A percentile compares a stretch with the other conserved stretches of the same genome.
Evolutionary conservation across 1,284 basidiomycete genomes (phyloP).

Genomic region (Lignosus rhinocerotis): DNA sequence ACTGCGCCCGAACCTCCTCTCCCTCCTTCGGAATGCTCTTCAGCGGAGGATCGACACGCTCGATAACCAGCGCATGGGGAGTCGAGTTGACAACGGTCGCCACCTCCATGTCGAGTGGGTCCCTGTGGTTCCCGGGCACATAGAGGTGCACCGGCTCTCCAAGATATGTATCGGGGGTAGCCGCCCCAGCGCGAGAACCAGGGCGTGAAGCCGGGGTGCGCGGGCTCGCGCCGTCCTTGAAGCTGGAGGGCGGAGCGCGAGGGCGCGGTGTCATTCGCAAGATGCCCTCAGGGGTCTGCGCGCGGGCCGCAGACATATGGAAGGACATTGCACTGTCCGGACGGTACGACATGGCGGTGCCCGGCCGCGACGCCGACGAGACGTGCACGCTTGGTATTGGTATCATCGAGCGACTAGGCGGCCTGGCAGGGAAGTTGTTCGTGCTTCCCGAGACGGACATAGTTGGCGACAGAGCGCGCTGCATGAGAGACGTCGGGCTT

Average conservation of each 20-base stretch:
- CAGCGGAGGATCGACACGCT: constrained; percentile 78
- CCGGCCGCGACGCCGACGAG: constrained; percentile 68
- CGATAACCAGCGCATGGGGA: constrained; percentile 71
- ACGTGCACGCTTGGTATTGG: constrained; percentile 74
- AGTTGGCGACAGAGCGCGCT: constrained; percentile 64
- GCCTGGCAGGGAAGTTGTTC: constrained; percentile 53
- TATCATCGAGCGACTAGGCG: constrained; percentile 80
- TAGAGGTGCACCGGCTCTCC: constrained; percentile 60
- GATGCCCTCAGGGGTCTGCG: constrained; percentile 69
- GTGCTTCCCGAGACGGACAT: constrained; percentile 36
- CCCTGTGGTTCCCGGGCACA: constrained; percentile 65
- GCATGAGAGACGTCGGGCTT: constrained; percentile 44
- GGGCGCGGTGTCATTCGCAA: constrained; percentile 49
- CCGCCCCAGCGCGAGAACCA: constrained; percentile 61
- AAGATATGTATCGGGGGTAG: constrained; percentile 49
- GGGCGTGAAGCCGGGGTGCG: constrained; percentile 60
- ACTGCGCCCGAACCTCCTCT: constrained; percentile 81
- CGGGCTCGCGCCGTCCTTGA: constrained; percentile 55
- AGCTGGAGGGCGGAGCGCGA: constrained; percentile 74
- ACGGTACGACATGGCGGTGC: constrained; percentile 69
- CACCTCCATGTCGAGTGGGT: constrained; percentile 82
- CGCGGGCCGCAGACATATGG: constrained; percentile 46
- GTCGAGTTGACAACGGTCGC: constrained; percentile 75
- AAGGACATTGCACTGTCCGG: constrained; percentile 57
- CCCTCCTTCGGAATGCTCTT: constrained; percentile 64